Percentiles rank a stretch among this genome's conserved stretches.
Evolutionary conservation across 2,329 filamentous ascomycete genomes (phyloP).

Genomic region (Thielaviopsis euricoi): DNA sequence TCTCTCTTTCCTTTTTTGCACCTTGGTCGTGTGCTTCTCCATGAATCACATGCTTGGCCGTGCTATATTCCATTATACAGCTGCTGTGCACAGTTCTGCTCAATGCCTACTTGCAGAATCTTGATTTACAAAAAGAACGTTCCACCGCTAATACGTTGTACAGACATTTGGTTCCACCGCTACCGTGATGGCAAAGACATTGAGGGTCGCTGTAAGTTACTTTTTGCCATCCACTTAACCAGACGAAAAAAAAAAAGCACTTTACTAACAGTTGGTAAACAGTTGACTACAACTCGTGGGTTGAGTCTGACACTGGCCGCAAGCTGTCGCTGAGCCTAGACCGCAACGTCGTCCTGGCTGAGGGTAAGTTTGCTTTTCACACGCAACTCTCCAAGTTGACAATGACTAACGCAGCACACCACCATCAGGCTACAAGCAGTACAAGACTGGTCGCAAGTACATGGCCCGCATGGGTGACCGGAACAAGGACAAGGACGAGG

Average conservation of each 20-base stretch:
- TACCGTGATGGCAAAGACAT: slow-evolving; percentile 67
- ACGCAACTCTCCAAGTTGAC: not conserved
- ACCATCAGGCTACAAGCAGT: slow-evolving; percentile 71
- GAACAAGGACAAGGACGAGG: slow-evolving; percentile 78
- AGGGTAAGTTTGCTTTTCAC: slow-evolving; percentile 40
- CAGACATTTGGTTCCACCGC: slow-evolving; percentile 94
- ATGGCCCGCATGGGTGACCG: slow-evolving; percentile 88
- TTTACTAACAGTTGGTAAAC: slow-evolving; percentile 15
- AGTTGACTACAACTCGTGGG: slow-evolving; percentile 99
- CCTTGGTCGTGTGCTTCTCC: not conserved
- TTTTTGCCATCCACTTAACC: not conserved
- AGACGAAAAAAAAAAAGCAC: too few species aligned
- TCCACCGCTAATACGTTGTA: slow-evolving; percentile 2
- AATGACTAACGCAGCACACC: slow-evolving; percentile 13
- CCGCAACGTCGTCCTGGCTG: slow-evolving; percentile 71
- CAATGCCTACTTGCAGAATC: not conserved
- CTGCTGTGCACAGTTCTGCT: not conserved
- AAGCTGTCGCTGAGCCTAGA: slow-evolving; percentile 56
- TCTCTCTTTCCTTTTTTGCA: not conserved
- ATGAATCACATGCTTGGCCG: too few species aligned
- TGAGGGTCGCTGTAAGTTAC: slow-evolving; percentile 71
- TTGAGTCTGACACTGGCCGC: slow-evolving; percentile 74
- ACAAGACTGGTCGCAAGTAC: slow-evolving; percentile 74
- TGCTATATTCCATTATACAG: not conserved
- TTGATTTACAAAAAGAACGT: not conserved